Evolutionary conservation across 768 basidiomycete genomes (phyloP), one percentile per base, ranked within the genome.

Genomic region (Crucibulum laeve): DNA sequence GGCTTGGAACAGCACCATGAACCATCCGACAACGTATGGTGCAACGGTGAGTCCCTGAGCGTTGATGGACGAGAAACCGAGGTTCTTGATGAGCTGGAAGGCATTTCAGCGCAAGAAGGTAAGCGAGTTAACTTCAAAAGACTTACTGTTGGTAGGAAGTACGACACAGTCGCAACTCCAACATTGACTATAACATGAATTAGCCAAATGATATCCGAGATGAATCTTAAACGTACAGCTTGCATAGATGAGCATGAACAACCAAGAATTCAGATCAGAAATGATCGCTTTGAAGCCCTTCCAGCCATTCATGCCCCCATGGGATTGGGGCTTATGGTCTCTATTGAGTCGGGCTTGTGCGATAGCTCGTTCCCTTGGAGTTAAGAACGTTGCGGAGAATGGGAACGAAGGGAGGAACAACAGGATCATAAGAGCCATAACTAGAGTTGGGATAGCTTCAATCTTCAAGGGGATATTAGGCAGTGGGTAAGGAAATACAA

Each of bases 21-120:
- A 69, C 73, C 76, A 80, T 21, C 76, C 79, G 21, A 73, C 69
- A 15, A 68, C 62, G 44, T 80, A 80, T 5, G 79, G 78, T 3
- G 77, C 77, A 5, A 77, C 76, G 2, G 77, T 79, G 35, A 82
- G 54, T 5, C 78, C 77, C 57, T 82, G 77, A 1, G 79, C 77
- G 42, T 75, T 67, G 44, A 79, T 74, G 2, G 76, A 68, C 0
- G 72, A 70, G 60, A 78, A 80, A 0, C 79, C 79, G 25, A 82
- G 72, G 24, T 61, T 65, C 46, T 71, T 74, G 55, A 80, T 79
- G 21, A 82, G 61, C 75, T 76, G 44, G n/a, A n/a, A n/a, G n/a
- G n/a, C n/a, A n/a, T n/a, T n/a, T n/a, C n/a, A n/a, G n/a, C n/a
- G n/a, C n/a, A n/a, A n/a, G n/a, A n/a, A n/a, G n/a, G n/a, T n/a